Evolutionary conservation across 2,329 filamentous ascomycete genomes (phyloP), one percentile per base, ranked within the genome.

Genomic region (Colletotrichum tanaceti): DNA sequence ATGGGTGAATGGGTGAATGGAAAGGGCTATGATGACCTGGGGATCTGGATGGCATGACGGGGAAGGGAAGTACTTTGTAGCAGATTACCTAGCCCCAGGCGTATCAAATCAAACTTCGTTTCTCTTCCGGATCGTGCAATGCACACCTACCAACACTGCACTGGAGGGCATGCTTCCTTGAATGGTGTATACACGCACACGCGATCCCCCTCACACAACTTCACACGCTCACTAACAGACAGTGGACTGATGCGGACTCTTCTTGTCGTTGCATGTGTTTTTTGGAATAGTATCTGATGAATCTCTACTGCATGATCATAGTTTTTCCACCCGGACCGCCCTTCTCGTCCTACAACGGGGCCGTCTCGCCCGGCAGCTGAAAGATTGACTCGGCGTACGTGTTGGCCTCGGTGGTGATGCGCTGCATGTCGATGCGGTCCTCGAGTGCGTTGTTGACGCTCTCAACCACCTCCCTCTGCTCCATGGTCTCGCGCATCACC

Each of bases 391-490:
- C 73, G 0, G 87, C 84, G 77, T 90, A 92, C 11, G 77, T 77
- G 67, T 91, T 89, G 1, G 91, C 91, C 72, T 92, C 90, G 63
- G 80, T 82, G 55, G 85, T 83, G 50, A 94, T 86, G 35, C 79
- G 81, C 46, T 80, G 78, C 24, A 93, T 86, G 75, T 93, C 85
- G 68, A 93, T 85, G 62, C 89, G 85, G 71, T 85, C 87, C 74
- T 83, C 81, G 72, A 94, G 78, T 13, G 89, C 91, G 76, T 89
- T 86, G 68, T 91, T 90, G 70, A 93, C 86, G 60, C 90, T 88
- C 74, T 90, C 89, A 43, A 93, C 81, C 9, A 94, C 92, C 70
- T 92, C 91, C 70, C 89, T 85, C 71, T 95, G 91, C 82, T 94
- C 91, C 86, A 97, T 91, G 28, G 92, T 89, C 74, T 91, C 89